Conservation (phyloP, 148 eudicot genomes). For the Camellia japonica region DNA sequence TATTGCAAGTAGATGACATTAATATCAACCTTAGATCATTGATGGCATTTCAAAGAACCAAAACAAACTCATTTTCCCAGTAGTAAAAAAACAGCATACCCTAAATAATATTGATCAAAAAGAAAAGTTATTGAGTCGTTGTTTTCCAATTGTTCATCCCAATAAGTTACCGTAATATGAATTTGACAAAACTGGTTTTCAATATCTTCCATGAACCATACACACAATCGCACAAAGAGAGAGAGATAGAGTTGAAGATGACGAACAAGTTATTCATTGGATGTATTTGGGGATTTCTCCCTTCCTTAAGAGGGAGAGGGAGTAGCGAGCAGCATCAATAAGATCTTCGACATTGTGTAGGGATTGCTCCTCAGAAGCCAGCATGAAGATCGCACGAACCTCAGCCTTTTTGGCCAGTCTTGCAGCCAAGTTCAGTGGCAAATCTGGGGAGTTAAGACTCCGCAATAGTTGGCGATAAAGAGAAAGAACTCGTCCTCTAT, state of each 20-base stretch:
- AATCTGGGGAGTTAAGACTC: slow-evolving; percentile 16
- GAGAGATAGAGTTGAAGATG: neutral
- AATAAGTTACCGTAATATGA: no score
- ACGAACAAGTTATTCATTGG: slow-evolving; percentile 5
- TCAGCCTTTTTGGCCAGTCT: slow-evolving; percentile 23
- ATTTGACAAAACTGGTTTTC: no score
- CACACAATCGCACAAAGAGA: neutral
- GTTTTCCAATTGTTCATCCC: no score
- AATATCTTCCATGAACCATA: no score
- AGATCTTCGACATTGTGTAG: slow-evolving; percentile 27
- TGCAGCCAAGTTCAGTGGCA: slow-evolving; percentile 20
- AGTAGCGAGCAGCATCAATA: slow-evolving; percentile 22
- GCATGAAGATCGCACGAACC: slow-evolving; percentile 24
- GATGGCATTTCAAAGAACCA: no score
- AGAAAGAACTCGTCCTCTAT: slow-evolving; percentile 21
- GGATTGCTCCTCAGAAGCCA: slow-evolving; percentile 22
- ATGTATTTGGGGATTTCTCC: slow-evolving; percentile 26
- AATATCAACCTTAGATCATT: no score
- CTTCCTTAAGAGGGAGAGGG: slow-evolving; percentile 21
- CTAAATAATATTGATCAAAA: no score
- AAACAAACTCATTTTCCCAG: no score
- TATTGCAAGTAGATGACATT: no score
- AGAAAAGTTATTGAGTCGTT: no score
- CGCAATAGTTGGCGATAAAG: slow-evolving; percentile 24
- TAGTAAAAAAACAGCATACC: no score